These are phyloP conservation scores for Nannochloris sp. DNA, from an alignment of 139 green algal genomes.

Conservation along the genomic window DNA sequence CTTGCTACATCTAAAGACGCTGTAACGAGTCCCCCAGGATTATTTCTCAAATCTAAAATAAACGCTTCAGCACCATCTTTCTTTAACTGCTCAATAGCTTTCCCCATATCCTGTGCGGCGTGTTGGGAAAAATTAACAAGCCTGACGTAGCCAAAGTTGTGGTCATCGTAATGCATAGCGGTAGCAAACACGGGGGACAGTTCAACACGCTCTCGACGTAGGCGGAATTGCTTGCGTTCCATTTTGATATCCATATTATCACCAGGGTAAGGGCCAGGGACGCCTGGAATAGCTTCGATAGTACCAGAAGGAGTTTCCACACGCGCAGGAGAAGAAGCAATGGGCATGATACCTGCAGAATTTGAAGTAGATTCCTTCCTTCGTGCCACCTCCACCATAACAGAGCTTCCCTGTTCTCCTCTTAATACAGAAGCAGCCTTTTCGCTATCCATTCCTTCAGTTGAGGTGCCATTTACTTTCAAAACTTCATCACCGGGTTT, in stretches of 20 bases:
- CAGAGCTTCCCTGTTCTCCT: conserved; percentile 59
- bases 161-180: conserved; percentile 25
- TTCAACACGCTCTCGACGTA: conserved; percentile 64
- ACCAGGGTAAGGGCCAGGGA: conserved; percentile 7
- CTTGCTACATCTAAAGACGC: conserved; percentile 57
- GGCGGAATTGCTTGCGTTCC: conserved; percentile 1
- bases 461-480: conserved; percentile 50
- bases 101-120: conserved; percentile 58
- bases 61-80: conserved; percentile 58
- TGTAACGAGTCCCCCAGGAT: conserved; percentile 83
- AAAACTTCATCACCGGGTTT: conserved; percentile 75
- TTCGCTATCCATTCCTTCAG: conserved; percentile 59
- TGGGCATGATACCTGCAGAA: conserved; percentile 10
- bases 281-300: conserved; percentile 48
- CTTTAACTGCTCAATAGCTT: conserved; percentile 67
- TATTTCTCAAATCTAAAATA: conserved; percentile 92
- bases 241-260: not conserved
- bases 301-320: not conserved
- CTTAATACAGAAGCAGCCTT: conserved; percentile 65
- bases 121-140: conserved; percentile 78
- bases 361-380: too few species aligned
- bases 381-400: conserved; percentile 58
- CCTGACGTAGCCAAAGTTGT: conserved; percentile 67
- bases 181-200: conserved; percentile 73
- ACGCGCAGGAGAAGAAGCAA: too few species aligned